Base-by-base conservation (phyloP, 768 basidiomycete species). In the Clavaria fumosa region DNA sequence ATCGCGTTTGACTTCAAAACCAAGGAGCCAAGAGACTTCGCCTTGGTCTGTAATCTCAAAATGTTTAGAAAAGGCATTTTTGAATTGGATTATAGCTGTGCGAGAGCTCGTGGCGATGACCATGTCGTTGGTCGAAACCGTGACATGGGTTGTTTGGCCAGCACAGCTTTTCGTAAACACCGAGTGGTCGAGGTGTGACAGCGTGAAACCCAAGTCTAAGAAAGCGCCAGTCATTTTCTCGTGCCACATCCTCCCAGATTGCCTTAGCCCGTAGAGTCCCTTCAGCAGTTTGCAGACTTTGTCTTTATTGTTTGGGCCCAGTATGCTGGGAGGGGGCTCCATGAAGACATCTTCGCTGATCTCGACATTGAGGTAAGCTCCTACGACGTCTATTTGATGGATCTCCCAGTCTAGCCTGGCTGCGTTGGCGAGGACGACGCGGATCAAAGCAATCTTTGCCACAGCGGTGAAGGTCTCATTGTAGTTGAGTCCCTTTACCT, bases 401-500 rank as follows among this genome's bases (percentile, higher is more conserved):
- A n/a, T n/a, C n/a, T n/a, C n/a, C n/a, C n/a, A n/a, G 14, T 41
- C 31, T 9, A 37, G 33, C 1, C 23, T 7, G 15, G 39, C 39
- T 14, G 39, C 33, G 19, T 57, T 37, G 3, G 58, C 51, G 5
- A 62, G 45, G 14, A 47, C 20, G 2, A 31, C 20, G 7, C 38
- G 43, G 23, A 50, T 19, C 1, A 43, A 45, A 21, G 35, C 35
- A 10, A 50, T 34, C 30, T 43, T 40, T 15, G 43, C 45, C 9
- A 43, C 40, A 14, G 46, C 45, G 1, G 46, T 32, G 34, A 42
- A 51, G 6, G 48, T 53, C 6, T 55, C 50, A 15, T 42, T 40
- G 44, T 49, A 61, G 40, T 61, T 54, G 20, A 56, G 32, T 2
- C 59, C 57, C 4, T 45, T 45, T 3, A 50, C 42, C 41, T 63